Percentiles rank a stretch among this genome's conserved stretches.
phyloP scores from a whole-genome alignment of 1,139 yeast species.

The Nakaseomyces sp. region DNA sequence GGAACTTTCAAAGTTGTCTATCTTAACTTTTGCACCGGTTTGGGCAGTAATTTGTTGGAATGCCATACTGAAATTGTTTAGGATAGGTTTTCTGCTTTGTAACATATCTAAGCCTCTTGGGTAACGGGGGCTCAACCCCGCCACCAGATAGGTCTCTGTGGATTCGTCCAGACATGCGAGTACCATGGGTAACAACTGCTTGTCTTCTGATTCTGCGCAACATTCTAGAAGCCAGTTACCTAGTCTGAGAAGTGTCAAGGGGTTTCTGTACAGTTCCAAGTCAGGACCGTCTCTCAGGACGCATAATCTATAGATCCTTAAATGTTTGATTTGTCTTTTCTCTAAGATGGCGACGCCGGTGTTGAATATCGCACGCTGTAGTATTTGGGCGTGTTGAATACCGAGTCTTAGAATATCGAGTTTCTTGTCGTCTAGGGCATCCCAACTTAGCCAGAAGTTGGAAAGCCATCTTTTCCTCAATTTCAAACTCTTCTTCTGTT shows the following conservation, averaged over 20 bases:
- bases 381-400: constrained; percentile 64
- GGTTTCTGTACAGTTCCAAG: constrained; percentile 68
- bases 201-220: constrained; percentile 70
- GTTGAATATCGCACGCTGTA: constrained; percentile 78
- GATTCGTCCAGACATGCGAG: constrained; percentile 73
- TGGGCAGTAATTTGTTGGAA: constrained; percentile 77
- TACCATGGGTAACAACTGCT: constrained; percentile 66
- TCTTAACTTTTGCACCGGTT: constrained; percentile 80
- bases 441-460: constrained; percentile 95
- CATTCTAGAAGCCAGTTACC: constrained; percentile 91
- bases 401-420: constrained; percentile 62
- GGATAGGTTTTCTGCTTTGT: constrained; percentile 35
- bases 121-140: constrained; percentile 81
- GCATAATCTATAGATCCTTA: constrained; percentile 74
- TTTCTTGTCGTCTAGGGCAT: constrained; percentile 55
- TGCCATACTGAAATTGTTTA: constrained; percentile 82
- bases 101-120: constrained; percentile 50
- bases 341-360: constrained; percentile 87
- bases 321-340: constrained; percentile 66
- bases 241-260: constrained; percentile 70
- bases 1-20: constrained; percentile 91
- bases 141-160: constrained; percentile 75
- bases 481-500: constrained; percentile 29
- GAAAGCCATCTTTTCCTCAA: constrained; percentile 62
- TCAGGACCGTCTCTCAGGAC: constrained; percentile 89